Evolutionary conservation across 2,329 filamentous ascomycete species (phyloP).

Genomic region (Paecilomyces dactylethromorphus): DNA sequence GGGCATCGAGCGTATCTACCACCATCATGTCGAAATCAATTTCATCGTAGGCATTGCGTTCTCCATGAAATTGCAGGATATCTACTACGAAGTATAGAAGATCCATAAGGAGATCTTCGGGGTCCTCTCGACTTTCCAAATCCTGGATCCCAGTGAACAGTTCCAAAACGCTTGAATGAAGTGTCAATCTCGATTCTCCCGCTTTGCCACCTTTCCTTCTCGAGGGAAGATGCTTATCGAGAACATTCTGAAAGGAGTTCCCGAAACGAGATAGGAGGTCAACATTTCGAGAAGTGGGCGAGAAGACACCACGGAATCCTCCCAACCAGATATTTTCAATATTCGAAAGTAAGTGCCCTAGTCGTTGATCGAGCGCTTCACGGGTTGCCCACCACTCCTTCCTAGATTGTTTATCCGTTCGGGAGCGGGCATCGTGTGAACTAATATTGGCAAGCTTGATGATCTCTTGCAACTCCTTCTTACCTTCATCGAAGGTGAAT

Average conservation of each 20-base stretch:
- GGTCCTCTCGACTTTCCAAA: conserved; percentile 62
- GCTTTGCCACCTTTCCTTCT: conserved; percentile 55
- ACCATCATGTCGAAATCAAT: conserved; percentile 92
- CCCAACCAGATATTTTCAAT: conserved; percentile 93
- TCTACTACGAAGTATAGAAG: conserved; percentile 94
- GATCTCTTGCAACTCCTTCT: conserved; percentile 73
- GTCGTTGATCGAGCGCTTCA: conserved; percentile 67
- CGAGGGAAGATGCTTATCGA: conserved; percentile 82
- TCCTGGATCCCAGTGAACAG: conserved; percentile 82
- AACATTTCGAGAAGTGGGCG: conserved; percentile 58
- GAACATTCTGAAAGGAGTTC: conserved; percentile 66
- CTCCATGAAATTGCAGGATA: conserved; percentile 92
- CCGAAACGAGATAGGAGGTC: conserved; percentile 69
- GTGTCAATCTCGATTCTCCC: conserved; percentile 42
- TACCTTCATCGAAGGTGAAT: conserved; percentile 77
- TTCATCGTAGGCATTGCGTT: conserved; percentile 94
- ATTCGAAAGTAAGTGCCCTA: conserved; percentile 72
- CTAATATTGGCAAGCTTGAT: conserved; percentile 75
- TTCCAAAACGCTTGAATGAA: conserved; percentile 68
- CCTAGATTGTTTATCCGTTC: conserved; percentile 67
- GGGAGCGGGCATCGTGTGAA: conserved; percentile 67
- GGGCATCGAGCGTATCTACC: conserved; percentile 76
- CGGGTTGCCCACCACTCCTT: conserved; percentile 86
- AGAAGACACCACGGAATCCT: conserved; percentile 92
- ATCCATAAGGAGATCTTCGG: conserved; percentile 87